Percentiles rank a stretch among this genome's conserved stretches.
These are phyloP conservation scores for Cyathus pygmaeus DNA, from an alignment of 1,284 basidiomycete genomes.

Conservation along the genomic window DNA sequence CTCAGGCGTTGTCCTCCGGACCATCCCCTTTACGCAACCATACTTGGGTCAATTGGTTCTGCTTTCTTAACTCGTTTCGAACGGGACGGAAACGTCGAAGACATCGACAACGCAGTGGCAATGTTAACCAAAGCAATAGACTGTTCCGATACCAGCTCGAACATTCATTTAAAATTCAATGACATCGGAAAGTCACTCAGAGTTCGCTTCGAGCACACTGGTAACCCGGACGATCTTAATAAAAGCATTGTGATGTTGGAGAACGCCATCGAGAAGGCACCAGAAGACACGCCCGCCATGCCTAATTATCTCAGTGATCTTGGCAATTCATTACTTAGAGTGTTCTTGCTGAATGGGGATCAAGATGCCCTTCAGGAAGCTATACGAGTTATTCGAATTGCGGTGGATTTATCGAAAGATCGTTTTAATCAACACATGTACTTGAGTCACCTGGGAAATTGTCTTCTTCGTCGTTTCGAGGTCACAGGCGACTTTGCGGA, in stretches of 20 bases:
- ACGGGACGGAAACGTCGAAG: constrained; percentile 9
- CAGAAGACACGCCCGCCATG: no score
- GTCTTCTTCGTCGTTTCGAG: constrained; percentile 14
- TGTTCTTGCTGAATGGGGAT: constrained; percentile 12
- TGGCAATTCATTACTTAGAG: no score
- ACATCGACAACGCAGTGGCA: constrained; percentile 16
- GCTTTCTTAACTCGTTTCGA: constrained; percentile 8
- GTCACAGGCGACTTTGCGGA: constrained; percentile 28
- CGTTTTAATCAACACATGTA: constrained; percentile 9
- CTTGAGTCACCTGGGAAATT: constrained; percentile 11
- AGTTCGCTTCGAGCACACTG: constrained; percentile 9
- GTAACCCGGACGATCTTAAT: constrained; percentile 10
- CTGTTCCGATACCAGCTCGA: no score
- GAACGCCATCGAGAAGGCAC: not conserved
- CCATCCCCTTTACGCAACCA: no score
- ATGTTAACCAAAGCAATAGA: constrained; percentile 2
- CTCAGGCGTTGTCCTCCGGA: no score
- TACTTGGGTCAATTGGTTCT: not conserved
- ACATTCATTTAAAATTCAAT: no score
- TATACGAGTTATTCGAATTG: not conserved
- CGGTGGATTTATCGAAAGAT: not conserved
- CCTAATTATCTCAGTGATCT: no score
- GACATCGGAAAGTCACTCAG: constrained; percentile 2
- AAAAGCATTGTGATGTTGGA: constrained; percentile 14
- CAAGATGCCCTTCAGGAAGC: not conserved